Conservation (phyloP, 352 stramenopile genomes). For the Phytophthora pinifolia region DNA sequence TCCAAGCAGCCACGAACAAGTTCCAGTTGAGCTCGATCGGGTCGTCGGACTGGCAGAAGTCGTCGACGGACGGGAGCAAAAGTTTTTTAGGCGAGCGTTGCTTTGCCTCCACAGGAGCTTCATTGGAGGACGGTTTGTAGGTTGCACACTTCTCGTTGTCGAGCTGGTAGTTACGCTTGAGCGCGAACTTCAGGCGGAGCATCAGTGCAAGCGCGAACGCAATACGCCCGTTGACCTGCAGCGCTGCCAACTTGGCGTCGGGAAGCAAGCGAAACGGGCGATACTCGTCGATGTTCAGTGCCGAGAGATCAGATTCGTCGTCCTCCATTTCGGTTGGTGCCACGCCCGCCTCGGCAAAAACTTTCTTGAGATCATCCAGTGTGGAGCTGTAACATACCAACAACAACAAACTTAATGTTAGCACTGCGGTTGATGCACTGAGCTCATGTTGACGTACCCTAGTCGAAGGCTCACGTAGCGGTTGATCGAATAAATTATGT, state of each 20-base stretch:
- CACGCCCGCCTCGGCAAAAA: constrained; percentile 43
- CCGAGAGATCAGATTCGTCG: constrained; percentile 44
- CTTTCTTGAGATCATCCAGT: constrained; percentile 54
- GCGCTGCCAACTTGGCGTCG: constrained; percentile 3
- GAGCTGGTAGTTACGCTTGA: constrained; percentile 70
- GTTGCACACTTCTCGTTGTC: constrained; percentile 83
- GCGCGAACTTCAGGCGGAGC: constrained; percentile 70
- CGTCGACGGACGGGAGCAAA: constrained; percentile 35
- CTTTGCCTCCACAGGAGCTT: constrained; percentile 27
- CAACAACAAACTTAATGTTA: constrained; percentile 5
- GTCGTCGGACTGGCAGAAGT: constrained; percentile 34
- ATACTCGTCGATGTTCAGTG: constrained; percentile 41
- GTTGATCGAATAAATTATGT: constrained; percentile 89
- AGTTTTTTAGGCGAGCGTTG: constrained; percentile 27
- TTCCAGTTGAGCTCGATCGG: constrained; percentile 56
- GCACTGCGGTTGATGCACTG: neutral
- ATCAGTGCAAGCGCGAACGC: constrained; percentile 70
- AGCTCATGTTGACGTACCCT: constrained; percentile 40
- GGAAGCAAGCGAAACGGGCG: constrained; percentile 16
- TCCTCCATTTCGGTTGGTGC: constrained; percentile 44
- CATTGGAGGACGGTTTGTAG: constrained; percentile 57
- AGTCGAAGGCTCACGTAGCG: constrained; percentile 79
- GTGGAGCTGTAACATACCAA: constrained; percentile 34
- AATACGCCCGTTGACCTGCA: constrained; percentile 24
- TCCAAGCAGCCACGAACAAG: constrained; percentile 56